These are phyloP conservation scores for Zygosaccharomyces pseudorouxii DNA, from an alignment of 805 yeast genomes.

Conservation along the genomic window DNA sequence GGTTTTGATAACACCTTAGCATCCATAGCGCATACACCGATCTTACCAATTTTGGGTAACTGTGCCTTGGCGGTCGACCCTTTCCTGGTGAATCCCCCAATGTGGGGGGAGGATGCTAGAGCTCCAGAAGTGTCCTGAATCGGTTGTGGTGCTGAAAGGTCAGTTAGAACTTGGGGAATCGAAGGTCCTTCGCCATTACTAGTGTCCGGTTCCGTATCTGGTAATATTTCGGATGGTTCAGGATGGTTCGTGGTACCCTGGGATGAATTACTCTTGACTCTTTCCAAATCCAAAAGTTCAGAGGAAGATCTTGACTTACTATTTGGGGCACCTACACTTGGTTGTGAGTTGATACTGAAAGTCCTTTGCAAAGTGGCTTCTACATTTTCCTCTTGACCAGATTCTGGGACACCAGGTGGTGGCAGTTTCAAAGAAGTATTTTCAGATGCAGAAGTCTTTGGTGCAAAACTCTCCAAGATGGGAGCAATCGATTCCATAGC, in stretches of 20 bases:
- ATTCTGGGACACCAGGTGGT: conserved; percentile 28
- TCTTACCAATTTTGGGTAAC: conserved; percentile 76
- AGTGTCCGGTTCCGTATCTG: conserved; percentile 8
- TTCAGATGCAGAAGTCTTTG: conserved; percentile 58
- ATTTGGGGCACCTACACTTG: conserved; percentile 9
- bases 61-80: conserved; percentile 36
- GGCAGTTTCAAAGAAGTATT: conserved; percentile 37
- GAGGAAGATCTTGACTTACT: conserved; percentile 8
- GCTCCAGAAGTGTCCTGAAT: conserved; percentile 25
- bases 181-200: conserved; percentile 10
- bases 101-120: background rate
- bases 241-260: conserved; percentile 4
- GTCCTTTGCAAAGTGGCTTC: conserved; percentile 26
- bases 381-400: conserved; percentile 26
- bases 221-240: conserved; percentile 3
- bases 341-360: conserved; percentile 24
- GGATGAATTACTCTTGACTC: conserved; percentile 5
- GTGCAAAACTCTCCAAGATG: conserved; percentile 65
- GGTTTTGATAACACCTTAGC: conserved; percentile 94
- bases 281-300: conserved; percentile 9
- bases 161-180: conserved; percentile 10
- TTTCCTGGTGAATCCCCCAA: conserved; percentile 22
- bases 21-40: conserved; percentile 99
- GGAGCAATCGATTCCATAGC: conserved; percentile 83
- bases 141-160: conserved; percentile 13